Base-by-base conservation (phyloP, 2,329 filamentous ascomycete species). In the Phyllosticta citribraziliensis region DNA sequence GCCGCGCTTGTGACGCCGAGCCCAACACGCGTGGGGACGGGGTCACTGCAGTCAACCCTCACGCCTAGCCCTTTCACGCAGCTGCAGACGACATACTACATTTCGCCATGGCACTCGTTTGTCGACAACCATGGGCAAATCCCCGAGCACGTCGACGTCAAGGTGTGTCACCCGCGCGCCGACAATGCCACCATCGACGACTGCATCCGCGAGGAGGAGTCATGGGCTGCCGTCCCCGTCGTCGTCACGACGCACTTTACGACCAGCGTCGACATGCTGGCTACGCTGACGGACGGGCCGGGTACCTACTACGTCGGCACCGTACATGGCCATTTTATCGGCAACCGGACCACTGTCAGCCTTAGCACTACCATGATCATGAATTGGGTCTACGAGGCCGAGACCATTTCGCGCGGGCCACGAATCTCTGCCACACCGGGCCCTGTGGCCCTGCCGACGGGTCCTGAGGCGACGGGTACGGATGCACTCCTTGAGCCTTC, bases 61-160 rank as follows among this genome's bases (percentile, higher is more conserved):
- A 78, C 76, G 0, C 70, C 73, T 2, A 67, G 70, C 2, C 75
- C 74, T 2, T 72, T 69, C 0, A 66, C 78, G 24, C 70, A 73
- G 60, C 70, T 68, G 0, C 65, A 76, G 30, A 76, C 73, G 56
- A 78, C 75, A 3, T 78, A 75, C 70, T 78, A 73, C 66, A 64
- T 78, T 33, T 76, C 76, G 0, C 73, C 74, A 1, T 79, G 76
- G 76, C 70, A 75, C 61, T 70, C 73, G 1, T 65, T 78, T 47
- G 76, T 75, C 0, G 69, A 70, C 12, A 30, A 54, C 35, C 17
- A 24, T 5, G 76, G 73, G 14, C 67, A 69, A 0, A 65, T 68
- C 1, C 76, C 77, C 2, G 67, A 68, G 1, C 72, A 77, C 52
- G 73, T 79, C 20, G 72, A 74, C 35, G 69, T 74, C 51, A 76